These are phyloP conservation scores for Neofusicoccum sp. DNA, from an alignment of 2,329 filamentous ascomycete genomes.

Conservation along the genomic window DNA sequence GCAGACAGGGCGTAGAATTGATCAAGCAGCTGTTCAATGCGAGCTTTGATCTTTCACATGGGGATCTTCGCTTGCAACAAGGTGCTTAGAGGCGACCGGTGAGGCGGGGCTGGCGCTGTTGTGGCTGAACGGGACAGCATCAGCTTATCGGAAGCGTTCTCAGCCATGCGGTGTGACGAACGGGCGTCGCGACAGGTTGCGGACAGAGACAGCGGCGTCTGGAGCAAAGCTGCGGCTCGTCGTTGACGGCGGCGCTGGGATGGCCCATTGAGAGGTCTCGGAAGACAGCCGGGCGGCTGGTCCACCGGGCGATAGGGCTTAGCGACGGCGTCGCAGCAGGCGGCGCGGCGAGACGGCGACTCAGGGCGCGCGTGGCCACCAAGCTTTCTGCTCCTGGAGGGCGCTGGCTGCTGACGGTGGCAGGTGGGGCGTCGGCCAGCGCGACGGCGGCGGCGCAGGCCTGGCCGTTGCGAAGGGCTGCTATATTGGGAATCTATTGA, in stretches of 20 bases:
- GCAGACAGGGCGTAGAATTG: slow-evolving; percentile 1
- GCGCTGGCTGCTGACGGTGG: background rate
- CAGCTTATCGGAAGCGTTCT: background rate
- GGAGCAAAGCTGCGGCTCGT: background rate
- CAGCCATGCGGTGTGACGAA: background rate
- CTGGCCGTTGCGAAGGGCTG: slow-evolving; percentile 7
- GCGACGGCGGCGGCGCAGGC: background rate
- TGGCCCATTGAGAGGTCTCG: background rate
- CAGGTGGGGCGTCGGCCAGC: background rate
- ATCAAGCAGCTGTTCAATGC: background rate
- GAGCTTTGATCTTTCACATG: background rate
- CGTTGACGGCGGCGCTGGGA: slow-evolving; percentile 1
- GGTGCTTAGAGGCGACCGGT: background rate
- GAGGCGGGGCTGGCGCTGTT: background rate
- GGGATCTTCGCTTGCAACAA: background rate
- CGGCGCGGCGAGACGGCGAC: background rate
- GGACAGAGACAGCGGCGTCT: background rate
- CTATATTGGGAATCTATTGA: slow-evolving; percentile 19
- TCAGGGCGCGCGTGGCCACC: background rate
- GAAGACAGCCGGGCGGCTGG: background rate
- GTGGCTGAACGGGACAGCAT: background rate
- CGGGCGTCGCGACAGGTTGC: background rate
- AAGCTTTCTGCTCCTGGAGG: background rate
- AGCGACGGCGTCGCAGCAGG: slow-evolving; percentile 6
- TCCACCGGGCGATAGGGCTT: slow-evolving; percentile 6